Evolutionary conservation across 176 grass and related monocot species (phyloP).

Genomic region (Phyllostachys edulis): DNA sequence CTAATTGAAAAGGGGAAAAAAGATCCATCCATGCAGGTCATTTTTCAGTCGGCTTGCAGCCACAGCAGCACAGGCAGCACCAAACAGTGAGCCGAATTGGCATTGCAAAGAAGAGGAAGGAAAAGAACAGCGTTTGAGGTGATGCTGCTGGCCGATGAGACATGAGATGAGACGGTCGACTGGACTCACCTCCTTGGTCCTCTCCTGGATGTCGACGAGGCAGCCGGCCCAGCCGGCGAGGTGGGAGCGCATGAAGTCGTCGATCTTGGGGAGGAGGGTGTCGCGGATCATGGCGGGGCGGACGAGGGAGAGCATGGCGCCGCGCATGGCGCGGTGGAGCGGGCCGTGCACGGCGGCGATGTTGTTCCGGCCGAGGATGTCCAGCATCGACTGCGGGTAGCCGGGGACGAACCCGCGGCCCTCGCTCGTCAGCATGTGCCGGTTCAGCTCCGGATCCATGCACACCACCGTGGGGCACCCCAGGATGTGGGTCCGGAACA

Average conservation of each 20-base stretch:
- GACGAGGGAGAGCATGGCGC: conserved; percentile 72
- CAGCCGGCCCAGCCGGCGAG: conserved; percentile 52
- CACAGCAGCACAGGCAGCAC: not conserved
- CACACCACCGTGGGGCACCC: conserved; percentile 94
- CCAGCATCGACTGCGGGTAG: conserved; percentile 94
- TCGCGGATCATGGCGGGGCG: conserved; percentile 56
- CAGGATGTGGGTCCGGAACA: conserved; percentile 95
- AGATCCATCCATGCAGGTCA: not conserved
- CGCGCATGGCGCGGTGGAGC: conserved; percentile 74
- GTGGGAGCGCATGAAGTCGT: conserved; percentile 79
- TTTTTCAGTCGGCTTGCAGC: not conserved
- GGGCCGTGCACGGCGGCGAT: conserved; percentile 87
- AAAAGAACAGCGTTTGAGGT: not conserved
- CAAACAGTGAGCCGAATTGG: not conserved
- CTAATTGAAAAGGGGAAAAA: not conserved
- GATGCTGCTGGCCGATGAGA: not conserved
- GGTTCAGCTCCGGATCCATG: conserved; percentile 95
- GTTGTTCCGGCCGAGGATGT: conserved; percentile 80
- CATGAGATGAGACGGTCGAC: not conserved
- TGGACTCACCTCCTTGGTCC: conserved; percentile 82
- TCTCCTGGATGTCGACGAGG: conserved; percentile 83
- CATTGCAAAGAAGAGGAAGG: not conserved
- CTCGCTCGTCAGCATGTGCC: conserved; percentile 63
- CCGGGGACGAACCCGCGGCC: conserved; percentile 78
- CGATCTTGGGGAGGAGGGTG: conserved; percentile 77